phyloP scores from a whole-genome alignment of 2,329 filamentous ascomycete genomes.

The Venturia carpophila region DNA sequence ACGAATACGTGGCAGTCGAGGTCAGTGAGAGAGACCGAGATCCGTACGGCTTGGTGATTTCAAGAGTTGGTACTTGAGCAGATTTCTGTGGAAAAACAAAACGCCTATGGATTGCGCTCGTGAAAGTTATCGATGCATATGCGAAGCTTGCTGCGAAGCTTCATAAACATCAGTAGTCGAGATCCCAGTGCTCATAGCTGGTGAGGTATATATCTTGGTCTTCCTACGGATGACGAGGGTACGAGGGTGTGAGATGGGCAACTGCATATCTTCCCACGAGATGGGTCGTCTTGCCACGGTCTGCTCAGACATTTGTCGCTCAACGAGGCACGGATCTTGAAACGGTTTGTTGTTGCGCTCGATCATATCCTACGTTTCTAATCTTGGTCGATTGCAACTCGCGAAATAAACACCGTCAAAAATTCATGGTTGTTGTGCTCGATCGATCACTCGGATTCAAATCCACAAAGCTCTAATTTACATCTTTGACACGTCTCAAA shows the following conservation, averaged over 20 bases:
- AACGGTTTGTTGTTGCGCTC: no score
- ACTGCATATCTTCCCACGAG: background rate
- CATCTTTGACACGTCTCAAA: no score
- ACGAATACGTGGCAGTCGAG: conserved; percentile 54
- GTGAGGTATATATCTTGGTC: background rate
- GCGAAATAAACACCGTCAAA: no score
- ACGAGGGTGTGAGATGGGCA: background rate
- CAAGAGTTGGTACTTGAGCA: conserved; percentile 8
- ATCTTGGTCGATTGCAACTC: no score
- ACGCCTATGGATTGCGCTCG: background rate
- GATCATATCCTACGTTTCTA: no score
- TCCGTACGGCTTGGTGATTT: conserved; percentile 69
- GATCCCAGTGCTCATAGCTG: background rate
- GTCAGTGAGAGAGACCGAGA: conserved; percentile 77
- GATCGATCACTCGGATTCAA: no score
- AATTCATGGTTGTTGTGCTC: no score
- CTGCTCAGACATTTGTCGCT: background rate
- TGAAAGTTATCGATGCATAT: background rate
- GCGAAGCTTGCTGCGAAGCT: background rate
- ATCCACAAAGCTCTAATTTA: background rate
- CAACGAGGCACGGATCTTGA: background rate
- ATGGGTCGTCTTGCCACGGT: background rate
- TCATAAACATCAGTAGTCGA: background rate
- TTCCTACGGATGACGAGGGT: background rate
- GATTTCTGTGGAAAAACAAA: background rate